Evolutionary conservation across 2,329 filamentous ascomycete genomes (phyloP), one percentile per base, ranked within the genome.

Genomic region (Peltaster fructicola): DNA sequence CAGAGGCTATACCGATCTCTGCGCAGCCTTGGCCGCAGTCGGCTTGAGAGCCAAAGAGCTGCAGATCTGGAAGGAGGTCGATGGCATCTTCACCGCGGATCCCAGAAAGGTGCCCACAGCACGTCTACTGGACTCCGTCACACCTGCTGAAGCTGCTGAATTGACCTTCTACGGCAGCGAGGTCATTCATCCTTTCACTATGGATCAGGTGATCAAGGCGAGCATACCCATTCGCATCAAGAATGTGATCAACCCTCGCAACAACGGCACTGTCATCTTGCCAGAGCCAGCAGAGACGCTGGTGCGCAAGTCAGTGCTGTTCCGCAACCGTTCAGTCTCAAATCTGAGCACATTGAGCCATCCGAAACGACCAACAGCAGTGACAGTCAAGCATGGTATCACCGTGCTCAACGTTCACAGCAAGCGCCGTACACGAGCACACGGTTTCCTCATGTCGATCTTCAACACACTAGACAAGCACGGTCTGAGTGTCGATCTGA

Each of bases 21-120:
- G 88, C 49, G 85, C 88, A 8, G 84, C 88, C 5, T 61, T 98
- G 9, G 74, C 84, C 25, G 82, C 88, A 2, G 85, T 98, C 7
- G 85, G 82, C 4, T 59, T 90, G n/a, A 62, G 69, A 40, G 88
- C 88, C 1, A 60, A 74, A 26, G 88, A 98, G 51, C 64, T 98
- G 25, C 88, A 98, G 52, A 78, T 98, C 35, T 95, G 88, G 88
- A 98, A 98, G 57, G 88, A 98, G 50, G 88, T 98, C 5, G 88
- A 98, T 50, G 84, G 82, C 30, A 90, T 95, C 46, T 88, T 92
- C 53, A 77, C 72, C 2, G 72, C 73, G 4, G 85, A 93, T 44
- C 80, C 80, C 3, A 69, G 76, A 39, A 90, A 88, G 52, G 80
- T 90, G 18, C 84, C 85, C 3, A 95, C 85, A 1, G 90, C 88